phyloP scores from a whole-genome alignment of 2,329 filamentous ascomycete species.

The Trichoderma sp. region DNA sequence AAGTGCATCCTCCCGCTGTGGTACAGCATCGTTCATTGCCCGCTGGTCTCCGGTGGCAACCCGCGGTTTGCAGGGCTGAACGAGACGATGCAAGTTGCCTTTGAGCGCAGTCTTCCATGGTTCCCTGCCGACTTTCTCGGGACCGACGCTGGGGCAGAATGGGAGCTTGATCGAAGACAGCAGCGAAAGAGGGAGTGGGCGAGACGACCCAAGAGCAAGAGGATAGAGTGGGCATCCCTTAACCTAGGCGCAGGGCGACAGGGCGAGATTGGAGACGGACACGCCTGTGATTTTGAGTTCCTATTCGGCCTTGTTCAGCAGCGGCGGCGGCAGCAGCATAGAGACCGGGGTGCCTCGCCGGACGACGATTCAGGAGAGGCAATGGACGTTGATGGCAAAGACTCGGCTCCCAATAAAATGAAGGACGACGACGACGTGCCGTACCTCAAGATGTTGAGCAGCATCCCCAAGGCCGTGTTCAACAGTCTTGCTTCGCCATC shows the following conservation, averaged over 20 bases:
- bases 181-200: conserved; percentile 79
- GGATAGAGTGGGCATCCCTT: conserved; percentile 70
- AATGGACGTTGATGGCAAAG: conserved; percentile 33
- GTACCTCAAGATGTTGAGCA: conserved; percentile 24
- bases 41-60: conserved; percentile 74
- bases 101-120: conserved; percentile 74
- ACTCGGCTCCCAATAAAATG: background rate
- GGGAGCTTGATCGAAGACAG: conserved; percentile 65
- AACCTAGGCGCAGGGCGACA: conserved; percentile 69
- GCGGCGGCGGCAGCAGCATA: conserved; percentile 5
- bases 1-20: conserved; percentile 82
- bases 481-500: conserved; percentile 26
- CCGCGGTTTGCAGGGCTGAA: conserved; percentile 78
- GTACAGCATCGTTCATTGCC: conserved; percentile 80
- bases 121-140: conserved; percentile 84
- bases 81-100: conserved; percentile 74
- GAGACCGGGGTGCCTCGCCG: conserved; percentile 17
- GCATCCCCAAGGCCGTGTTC: conserved; percentile 33
- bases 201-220: conserved; percentile 75
- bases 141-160: conserved; percentile 72
- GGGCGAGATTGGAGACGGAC: conserved; percentile 79
- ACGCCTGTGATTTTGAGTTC: conserved; percentile 78
- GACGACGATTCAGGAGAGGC: conserved; percentile 27
- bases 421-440: background rate
- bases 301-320: conserved; percentile 46